Evolutionary conservation across 257 asterid genomes (phyloP).

Genomic region (Solanum acaule): DNA sequence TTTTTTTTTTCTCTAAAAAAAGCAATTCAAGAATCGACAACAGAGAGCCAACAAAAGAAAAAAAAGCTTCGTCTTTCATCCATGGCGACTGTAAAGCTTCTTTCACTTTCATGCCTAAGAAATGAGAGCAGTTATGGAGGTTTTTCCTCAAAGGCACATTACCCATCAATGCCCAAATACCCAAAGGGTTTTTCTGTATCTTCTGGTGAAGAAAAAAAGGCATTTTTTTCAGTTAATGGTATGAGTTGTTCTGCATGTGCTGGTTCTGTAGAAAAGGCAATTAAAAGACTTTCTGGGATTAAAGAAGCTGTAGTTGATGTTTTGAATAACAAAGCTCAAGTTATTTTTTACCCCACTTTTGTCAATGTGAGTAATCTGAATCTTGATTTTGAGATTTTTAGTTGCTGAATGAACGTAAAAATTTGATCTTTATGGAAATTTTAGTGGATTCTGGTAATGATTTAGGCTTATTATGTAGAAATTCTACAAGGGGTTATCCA

Average conservation of each 20-base stretch:
- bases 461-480: neutral
- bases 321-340: conserved; percentile 60
- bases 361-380: conserved; percentile 35
- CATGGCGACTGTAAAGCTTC: conserved; percentile 11
- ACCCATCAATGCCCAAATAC: conserved; percentile 29
- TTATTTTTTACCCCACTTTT: conserved; percentile 39
- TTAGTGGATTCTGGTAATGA: neutral
- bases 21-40: neutral
- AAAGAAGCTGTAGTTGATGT: conserved; percentile 76
- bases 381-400: neutral
- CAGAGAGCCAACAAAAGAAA: neutral
- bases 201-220: conserved; percentile 30
- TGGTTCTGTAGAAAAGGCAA: conserved; percentile 79
- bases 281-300: conserved; percentile 75
- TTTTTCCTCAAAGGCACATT: conserved; percentile 23
- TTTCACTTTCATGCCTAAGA: conserved; percentile 23
- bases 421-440: neutral
- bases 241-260: conserved; percentile 95
- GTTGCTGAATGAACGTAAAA: neutral
- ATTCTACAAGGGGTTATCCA: neutral
- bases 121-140: conserved; percentile 1
- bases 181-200: conserved; percentile 11
- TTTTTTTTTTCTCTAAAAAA: neutral
- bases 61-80: neutral
- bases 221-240: conserved; percentile 57